Evolutionary conservation across 2,329 filamentous ascomycete species (phyloP).

Genomic region (Colletotrichum cereale): DNA sequence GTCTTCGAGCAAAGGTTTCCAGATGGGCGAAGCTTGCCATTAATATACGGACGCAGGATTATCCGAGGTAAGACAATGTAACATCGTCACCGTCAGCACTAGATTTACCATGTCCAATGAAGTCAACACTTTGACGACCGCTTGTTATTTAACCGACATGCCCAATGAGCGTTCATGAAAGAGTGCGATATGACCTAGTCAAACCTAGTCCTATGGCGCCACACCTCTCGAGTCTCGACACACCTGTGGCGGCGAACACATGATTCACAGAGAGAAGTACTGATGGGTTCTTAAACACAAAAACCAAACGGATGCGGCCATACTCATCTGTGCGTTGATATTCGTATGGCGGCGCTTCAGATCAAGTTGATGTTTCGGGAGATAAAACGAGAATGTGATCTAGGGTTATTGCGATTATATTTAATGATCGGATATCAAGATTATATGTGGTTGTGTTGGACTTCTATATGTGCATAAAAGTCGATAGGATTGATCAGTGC

Average conservation of each 20-base stretch:
- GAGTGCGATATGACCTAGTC: background rate
- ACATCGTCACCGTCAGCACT: background rate
- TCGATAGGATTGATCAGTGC: background rate
- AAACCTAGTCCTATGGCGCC: background rate
- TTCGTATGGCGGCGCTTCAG: no score
- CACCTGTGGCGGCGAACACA: background rate
- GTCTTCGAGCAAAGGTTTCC: no score
- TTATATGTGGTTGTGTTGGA: background rate
- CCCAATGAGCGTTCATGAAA: background rate
- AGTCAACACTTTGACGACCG: background rate
- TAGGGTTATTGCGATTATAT: background rate
- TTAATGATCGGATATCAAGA: background rate
- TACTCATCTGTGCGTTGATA: background rate
- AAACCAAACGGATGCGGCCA: background rate
- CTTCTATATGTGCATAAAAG: background rate
- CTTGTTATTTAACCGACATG: background rate
- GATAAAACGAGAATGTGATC: background rate
- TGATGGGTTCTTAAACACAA: background rate
- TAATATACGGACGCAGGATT: background rate
- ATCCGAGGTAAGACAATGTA: background rate
- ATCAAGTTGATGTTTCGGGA: background rate
- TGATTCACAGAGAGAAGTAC: background rate
- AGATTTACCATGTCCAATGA: background rate
- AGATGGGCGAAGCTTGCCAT: background rate
- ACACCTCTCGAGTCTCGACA: background rate